Evolutionary conservation across 192 early-diverging fungal species (phyloP).

Genomic region (Linnemannia elongata): DNA sequence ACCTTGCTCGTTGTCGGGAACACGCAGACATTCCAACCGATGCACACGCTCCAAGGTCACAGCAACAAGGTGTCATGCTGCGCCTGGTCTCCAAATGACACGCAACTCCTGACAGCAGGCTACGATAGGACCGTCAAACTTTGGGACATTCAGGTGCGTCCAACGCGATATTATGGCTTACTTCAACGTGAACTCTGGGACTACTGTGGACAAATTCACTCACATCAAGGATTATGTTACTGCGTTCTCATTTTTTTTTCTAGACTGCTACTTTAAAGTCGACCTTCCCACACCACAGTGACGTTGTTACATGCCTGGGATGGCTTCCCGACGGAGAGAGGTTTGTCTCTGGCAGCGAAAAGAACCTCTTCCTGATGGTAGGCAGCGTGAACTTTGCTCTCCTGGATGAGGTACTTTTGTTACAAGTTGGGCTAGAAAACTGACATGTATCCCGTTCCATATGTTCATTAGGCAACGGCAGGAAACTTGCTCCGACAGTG

Average conservation of each 20-base stretch:
- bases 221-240: too few relatives aligned
- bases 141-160: constrained; percentile 81
- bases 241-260: not conserved
- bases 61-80: constrained; percentile 82
- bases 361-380: constrained; percentile 83
- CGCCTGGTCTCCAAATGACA: constrained; percentile 93
- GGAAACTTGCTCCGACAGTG: constrained; percentile 75
- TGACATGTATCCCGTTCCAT: not conserved
- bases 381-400: not conserved
- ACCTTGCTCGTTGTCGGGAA: not conserved
- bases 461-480: constrained; percentile 2
- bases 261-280: constrained; percentile 72
- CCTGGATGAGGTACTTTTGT: not conserved
- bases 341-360: constrained; percentile 93
- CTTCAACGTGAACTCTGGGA: not conserved
- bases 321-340: constrained; percentile 89
- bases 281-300: constrained; percentile 77
- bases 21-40: constrained; percentile 66
- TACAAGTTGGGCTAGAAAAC: not conserved
- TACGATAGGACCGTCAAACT: constrained; percentile 84
- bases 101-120: constrained; percentile 81
- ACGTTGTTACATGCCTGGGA: constrained; percentile 84
- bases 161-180: not conserved
- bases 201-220: not conserved
- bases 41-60: constrained; percentile 75